These are phyloP conservation scores for Fragilariopsis cylindrus DNA, from an alignment of 108 stramenopile genomes.

Conservation along the genomic window DNA sequence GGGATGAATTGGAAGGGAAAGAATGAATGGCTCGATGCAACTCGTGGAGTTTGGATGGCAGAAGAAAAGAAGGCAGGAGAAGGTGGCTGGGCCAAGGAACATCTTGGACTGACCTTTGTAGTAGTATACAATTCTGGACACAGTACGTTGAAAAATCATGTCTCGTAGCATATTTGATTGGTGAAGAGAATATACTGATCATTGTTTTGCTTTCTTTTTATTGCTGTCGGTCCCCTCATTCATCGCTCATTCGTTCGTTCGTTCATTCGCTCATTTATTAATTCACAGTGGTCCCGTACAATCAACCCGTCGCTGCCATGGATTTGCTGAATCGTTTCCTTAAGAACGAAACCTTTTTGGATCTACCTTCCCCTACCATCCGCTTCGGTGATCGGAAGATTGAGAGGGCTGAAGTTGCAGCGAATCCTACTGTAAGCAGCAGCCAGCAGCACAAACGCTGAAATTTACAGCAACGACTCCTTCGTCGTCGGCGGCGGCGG, in stretches of 20 bases:
- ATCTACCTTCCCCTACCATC: conserved; percentile 43
- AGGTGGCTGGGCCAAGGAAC: conserved; percentile 58
- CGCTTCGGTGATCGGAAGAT: not conserved
- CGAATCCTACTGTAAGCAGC: not conserved
- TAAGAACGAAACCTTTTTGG: conserved; percentile 47
- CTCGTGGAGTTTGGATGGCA: conserved; percentile 60
- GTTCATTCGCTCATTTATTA: no score
- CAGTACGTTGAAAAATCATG: not conserved
- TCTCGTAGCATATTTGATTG: conserved; percentile 18
- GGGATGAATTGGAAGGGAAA: conserved; percentile 70
- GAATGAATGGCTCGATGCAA: conserved; percentile 20
- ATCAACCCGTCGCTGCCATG: conserved; percentile 45
- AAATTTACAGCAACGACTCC: not conserved
- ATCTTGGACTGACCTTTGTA: conserved; percentile 51
- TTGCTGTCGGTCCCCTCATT: no score
- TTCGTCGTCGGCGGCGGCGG: not conserved
- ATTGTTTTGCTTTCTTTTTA: no score
- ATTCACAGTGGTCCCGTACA: conserved; percentile 60
- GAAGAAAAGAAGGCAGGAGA: conserved; percentile 19
- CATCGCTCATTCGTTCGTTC: no score
- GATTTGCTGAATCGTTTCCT: conserved; percentile 59
- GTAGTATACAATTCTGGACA: conserved; percentile 69
- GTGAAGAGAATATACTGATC: no score
- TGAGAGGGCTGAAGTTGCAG: not conserved
- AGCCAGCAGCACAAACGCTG: not conserved